These are phyloP conservation scores for Fraxinus albicans DNA, from an alignment of 305 asterid genomes.

Conservation along the genomic window DNA sequence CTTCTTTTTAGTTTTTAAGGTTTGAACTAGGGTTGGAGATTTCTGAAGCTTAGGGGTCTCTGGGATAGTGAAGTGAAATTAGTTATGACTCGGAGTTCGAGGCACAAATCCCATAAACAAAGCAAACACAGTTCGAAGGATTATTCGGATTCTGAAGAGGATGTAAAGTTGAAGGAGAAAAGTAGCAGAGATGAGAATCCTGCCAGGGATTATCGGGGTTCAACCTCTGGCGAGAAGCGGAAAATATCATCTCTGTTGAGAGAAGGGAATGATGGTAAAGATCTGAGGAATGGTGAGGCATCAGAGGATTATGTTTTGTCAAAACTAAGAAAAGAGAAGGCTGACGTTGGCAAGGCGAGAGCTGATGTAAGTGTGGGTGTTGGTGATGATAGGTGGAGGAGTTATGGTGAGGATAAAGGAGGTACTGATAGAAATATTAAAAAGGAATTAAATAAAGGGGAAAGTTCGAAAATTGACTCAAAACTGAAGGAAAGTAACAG, in stretches of 20 bases:
- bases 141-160: slow-evolving; percentile 83
- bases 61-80: slow-evolving; percentile 12
- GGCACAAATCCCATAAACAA: slow-evolving; percentile 87
- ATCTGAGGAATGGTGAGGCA: slow-evolving; percentile 63
- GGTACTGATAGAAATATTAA: slow-evolving; percentile 34
- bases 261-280: slow-evolving; percentile 63
- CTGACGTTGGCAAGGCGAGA: slow-evolving; percentile 1
- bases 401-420: slow-evolving; percentile 51
- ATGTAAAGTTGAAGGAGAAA: slow-evolving; percentile 63
- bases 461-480: slow-evolving; percentile 45
- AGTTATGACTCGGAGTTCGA: slow-evolving; percentile 86
- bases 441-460: slow-evolving; percentile 44
- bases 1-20: slow-evolving; percentile 18
- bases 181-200: slow-evolving; percentile 49
- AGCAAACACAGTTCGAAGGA: slow-evolving; percentile 85
- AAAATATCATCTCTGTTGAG: slow-evolving; percentile 56
- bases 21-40: slow-evolving; percentile 29
- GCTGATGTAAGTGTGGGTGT: slow-evolving; percentile 33
- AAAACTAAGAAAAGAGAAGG: slow-evolving; percentile 73
- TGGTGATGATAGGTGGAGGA: slow-evolving; percentile 56
- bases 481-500: slow-evolving; percentile 51
- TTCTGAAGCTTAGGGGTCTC: slow-evolving; percentile 15
- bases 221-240: slow-evolving; percentile 85
- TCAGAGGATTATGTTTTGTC: slow-evolving; percentile 67
- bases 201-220: slow-evolving; percentile 54